phyloP scores from a whole-genome alignment of 2,329 filamentous ascomycete genomes.

The Fusarium bactridioides region DNA sequence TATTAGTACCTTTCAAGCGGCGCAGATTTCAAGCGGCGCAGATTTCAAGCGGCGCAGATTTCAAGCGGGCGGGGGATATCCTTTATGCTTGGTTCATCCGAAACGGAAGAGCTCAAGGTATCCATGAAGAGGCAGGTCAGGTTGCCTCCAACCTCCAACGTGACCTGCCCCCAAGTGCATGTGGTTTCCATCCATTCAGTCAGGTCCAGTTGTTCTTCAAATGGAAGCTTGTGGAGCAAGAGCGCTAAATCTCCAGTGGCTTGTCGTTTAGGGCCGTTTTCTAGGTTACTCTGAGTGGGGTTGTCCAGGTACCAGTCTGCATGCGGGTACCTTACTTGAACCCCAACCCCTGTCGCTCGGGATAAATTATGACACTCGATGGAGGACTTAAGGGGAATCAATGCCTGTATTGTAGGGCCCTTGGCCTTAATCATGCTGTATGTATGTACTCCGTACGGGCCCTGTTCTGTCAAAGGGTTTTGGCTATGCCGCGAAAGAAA shows the following conservation, averaged over 20 bases:
- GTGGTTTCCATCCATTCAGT: slow-evolving; percentile 21
- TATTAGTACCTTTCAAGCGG: slow-evolving; percentile 16
- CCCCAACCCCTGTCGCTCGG: slow-evolving; percentile 13
- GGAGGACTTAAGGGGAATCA: slow-evolving; percentile 10
- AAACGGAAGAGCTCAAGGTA: slow-evolving; percentile 23
- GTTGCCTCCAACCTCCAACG: slow-evolving; percentile 38
- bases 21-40: slow-evolving; percentile 18
- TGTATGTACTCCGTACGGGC: neutral
- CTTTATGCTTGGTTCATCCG: slow-evolving; percentile 36
- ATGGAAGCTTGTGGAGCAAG: slow-evolving; percentile 31
- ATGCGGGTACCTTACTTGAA: slow-evolving; percentile 32
- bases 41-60: slow-evolving; percentile 23
- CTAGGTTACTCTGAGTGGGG: slow-evolving; percentile 20
- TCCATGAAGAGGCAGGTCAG: slow-evolving; percentile 16
- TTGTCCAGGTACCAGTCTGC: slow-evolving; percentile 23
- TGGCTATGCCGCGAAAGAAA: neutral
- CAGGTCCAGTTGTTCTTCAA: slow-evolving; percentile 18
- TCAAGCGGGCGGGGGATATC: slow-evolving; percentile 31
- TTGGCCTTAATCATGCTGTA: neutral
- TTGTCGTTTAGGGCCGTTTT: slow-evolving; percentile 32
- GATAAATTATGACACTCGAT: slow-evolving; percentile 15
- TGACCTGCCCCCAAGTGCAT: slow-evolving; percentile 25
- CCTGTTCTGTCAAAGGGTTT: neutral
- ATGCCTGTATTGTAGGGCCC: slow-evolving; percentile 8
- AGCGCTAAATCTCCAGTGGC: slow-evolving; percentile 34